Evolutionary conservation across 352 stramenopile species (phyloP), one percentile per base, ranked within the genome.

Genomic region (Globisporangium takayamanum): DNA sequence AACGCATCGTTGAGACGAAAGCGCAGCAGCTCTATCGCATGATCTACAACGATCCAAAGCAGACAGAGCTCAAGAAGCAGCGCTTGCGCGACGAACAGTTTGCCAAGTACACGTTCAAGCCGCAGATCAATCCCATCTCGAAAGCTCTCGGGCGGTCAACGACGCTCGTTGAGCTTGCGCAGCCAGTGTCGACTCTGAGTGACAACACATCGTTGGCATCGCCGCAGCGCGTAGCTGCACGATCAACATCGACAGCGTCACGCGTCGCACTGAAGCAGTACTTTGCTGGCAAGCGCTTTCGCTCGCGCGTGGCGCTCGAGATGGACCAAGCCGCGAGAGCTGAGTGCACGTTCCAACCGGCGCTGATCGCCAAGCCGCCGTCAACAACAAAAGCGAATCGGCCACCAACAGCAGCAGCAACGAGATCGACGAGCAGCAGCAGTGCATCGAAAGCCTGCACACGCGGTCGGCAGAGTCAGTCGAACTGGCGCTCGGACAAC

Each of bases 71-170:
- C 10, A 80, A 82, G 44, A 88, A 86, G 25, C 76, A 88, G 37
- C 70, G 63, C 14, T 22, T 88, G 18, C 70, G 80, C 0, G 76
- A 89, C 30, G 61, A 88, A 36, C 59, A 80, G 11, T 75, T 82
- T 50, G 50, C 64, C 20, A 68, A 94, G 57, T 92, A 72, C 37
- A 72, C 75, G 0, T 92, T 92, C 68, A 88, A 92, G 25, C 84
- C 87, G 1, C 59, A 76, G 53, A 90, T 94, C 45, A 95, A 94
- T 60, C 66, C 72, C 0, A 64, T 95, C 1, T 94, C 83, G 0
- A 80, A 83, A 47, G 80, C 69, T 1, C 66, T 95, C 16, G 80
- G 74, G 3, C 71, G 68, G 14, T 56, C 71, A 7, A 72, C 76
- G 37, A 82, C 69, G 11, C 55, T 82, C 18, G 69, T 79, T 4